Conservation (phyloP, 2,329 filamentous ascomycete genomes). For the Penicillium sp. region DNA sequence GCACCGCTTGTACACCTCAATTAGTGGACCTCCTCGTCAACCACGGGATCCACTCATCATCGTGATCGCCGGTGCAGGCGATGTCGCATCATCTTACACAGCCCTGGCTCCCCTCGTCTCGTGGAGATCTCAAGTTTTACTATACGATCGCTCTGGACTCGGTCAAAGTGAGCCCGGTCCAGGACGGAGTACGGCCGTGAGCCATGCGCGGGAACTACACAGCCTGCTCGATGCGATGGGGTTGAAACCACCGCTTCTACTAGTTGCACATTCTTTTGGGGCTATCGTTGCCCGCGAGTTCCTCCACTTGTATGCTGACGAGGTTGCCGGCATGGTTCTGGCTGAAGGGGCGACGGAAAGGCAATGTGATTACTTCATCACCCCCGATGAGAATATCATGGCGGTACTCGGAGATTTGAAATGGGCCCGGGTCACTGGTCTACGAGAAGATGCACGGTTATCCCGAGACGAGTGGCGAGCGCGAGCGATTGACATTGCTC, state of each 20-base stretch:
- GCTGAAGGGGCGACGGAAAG: constrained; percentile 38
- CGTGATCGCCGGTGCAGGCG: constrained; percentile 37
- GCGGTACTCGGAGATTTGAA: constrained; percentile 33
- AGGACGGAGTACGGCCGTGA: constrained; percentile 18
- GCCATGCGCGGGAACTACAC: constrained; percentile 33
- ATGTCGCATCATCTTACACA: constrained; percentile 33
- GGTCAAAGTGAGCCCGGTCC: constrained; percentile 32
- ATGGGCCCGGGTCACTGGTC: constrained; percentile 32
- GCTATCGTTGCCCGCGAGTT: constrained; percentile 41
- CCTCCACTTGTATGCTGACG: constrained; percentile 29
- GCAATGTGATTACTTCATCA: constrained; percentile 27
- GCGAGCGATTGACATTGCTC: constrained; percentile 30
- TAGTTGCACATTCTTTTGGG: constrained; percentile 43
- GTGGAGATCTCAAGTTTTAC: constrained; percentile 27
- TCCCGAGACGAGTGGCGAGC: constrained; percentile 35
- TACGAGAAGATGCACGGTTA: constrained; percentile 28
- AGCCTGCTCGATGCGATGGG: constrained; percentile 23
- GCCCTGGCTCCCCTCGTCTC: constrained; percentile 32
- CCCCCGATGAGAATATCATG: constrained; percentile 31
- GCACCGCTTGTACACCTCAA: constrained; percentile 31
- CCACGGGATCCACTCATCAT: constrained; percentile 31
- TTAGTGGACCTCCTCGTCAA: constrained; percentile 26
- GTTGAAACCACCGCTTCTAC: constrained; percentile 29
- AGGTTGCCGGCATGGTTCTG: constrained; percentile 39
- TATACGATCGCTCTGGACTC: constrained; percentile 42